Evolutionary conservation across 164 flowering plant genomes (phyloP), one percentile per base, ranked within the genome.

Genomic region (Magnolia officinalis): DNA sequence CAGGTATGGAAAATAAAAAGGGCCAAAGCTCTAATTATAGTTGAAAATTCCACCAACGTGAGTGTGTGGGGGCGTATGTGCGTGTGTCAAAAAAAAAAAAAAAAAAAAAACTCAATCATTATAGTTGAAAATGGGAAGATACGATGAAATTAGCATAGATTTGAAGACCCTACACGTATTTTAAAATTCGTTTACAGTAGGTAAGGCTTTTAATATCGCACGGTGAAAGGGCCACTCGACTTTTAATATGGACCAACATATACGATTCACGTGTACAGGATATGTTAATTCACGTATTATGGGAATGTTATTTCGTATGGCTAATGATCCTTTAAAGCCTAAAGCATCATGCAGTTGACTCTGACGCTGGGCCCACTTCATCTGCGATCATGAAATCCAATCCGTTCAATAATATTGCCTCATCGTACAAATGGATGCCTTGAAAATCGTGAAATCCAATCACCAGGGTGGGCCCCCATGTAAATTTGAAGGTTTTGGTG

Each of bases 131-230:
- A n/a, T 72, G 76, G 74, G 81, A 82, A 86, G 85, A 83, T 86
- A 79, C 69, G 85, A 80, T 83, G 84, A 83, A 74, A 82, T 79
- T 83, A 80, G 86, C 84, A 84, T 65, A 80, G 86, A 82, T 86
- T 72, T 77, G 59, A 19, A 24, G 84, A 71, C 81, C 86, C 87
- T 78, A 81, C 86, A 51, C 2, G 13, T 63, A 29, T 16, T 67
- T 74, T 68, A 23, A 21, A 63, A 21, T 67, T 69, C 66, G 72
- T 45, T 73, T 58, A 72, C 75, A 82, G 79, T 81, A 75, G 86
- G 76, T 81, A 73, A 9, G 78, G 77, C 74, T 63, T 76, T 66
- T 59, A 37, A 37, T 5, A 5, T 37, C 70, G 37, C 61, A 65
- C 69, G 75, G 50, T 73, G 68, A 73, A 18, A 72, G 61, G 69